These are phyloP conservation scores for Cercophora samala DNA, from an alignment of 495 filamentous ascomycete species.

Conservation along the genomic window DNA sequence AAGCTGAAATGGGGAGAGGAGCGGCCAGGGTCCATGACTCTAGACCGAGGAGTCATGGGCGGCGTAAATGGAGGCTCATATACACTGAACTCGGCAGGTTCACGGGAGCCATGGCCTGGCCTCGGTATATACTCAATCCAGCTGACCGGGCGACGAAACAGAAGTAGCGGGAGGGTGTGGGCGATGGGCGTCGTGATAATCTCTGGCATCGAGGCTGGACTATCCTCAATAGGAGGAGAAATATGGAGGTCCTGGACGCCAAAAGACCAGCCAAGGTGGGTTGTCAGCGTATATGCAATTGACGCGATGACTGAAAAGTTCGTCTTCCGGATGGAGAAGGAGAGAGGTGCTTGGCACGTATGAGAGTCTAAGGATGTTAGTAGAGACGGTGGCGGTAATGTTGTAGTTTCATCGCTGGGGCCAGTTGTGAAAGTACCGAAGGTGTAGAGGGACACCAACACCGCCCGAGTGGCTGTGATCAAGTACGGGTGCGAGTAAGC, in stretches of 20 bases:
- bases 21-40: not conserved
- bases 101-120: not conserved
- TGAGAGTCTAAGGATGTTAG: conserved; percentile 80
- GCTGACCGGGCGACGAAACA: not conserved
- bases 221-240: conserved; percentile 23
- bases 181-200: conserved; percentile 46
- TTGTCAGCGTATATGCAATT: conserved; percentile 77
- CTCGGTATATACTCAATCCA: not conserved
- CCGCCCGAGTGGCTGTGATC: conserved; percentile 68
- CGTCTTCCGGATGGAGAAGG: conserved; percentile 68
- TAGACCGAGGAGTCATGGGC: conserved; percentile 18
- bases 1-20: not conserved
- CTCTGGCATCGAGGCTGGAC: conserved; percentile 36
- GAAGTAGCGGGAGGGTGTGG: conserved; percentile 34
- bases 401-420: not conserved
- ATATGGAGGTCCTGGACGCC: conserved; percentile 86
- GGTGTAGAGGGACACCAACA: conserved; percentile 70
- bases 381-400: conserved; percentile 47
- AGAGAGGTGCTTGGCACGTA: conserved; percentile 73
- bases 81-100: not conserved
- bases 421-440: conserved; percentile 42
- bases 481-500: conserved; percentile 74
- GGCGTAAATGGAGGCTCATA: conserved; percentile 23
- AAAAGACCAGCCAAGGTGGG: conserved; percentile 74
- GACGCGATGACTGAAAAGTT: conserved; percentile 63